Evolutionary conservation across 2,329 filamentous ascomycete species (phyloP).

Genomic region (Neofusicoccum parvum): DNA sequence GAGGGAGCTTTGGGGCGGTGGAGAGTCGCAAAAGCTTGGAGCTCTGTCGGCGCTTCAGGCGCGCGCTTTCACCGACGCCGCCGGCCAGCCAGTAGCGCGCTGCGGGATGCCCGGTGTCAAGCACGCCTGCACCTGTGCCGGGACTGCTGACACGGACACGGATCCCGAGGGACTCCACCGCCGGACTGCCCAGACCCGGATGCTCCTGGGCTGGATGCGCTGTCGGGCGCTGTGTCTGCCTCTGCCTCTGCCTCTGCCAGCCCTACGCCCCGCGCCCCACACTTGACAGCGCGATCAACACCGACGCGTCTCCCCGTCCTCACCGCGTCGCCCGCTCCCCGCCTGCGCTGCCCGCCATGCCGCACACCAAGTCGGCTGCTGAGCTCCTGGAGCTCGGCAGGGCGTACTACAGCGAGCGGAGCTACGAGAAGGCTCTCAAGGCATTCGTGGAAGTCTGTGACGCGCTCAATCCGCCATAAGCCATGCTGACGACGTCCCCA

Average conservation of each 20-base stretch:
- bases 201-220: too few species aligned
- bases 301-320: slow-evolving; percentile 15
- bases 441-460: slow-evolving; percentile 31
- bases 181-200: too few species aligned
- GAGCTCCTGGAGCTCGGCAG: slow-evolving; percentile 40
- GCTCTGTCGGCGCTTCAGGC: not conserved
- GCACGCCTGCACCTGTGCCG: too few species aligned
- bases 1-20: not conserved
- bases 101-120: too few species aligned
- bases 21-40: slow-evolving; percentile 4
- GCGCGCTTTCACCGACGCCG: too few species aligned
- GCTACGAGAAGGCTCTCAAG: slow-evolving; percentile 38
- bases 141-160: too few species aligned
- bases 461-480: not conserved
- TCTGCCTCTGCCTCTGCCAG: too few species aligned
- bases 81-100: too few species aligned
- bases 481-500: not conserved
- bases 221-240: too few species aligned
- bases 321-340: not conserved
- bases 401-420: slow-evolving; percentile 38
- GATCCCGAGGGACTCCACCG: too few species aligned
- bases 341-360: slow-evolving; percentile 28
- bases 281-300: slow-evolving; percentile 1
- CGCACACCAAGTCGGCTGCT: slow-evolving; percentile 33
- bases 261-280: slow-evolving; percentile 13